phyloP scores from a whole-genome alignment of 2,329 filamentous ascomycete genomes.

The Apiospora marii region DNA sequence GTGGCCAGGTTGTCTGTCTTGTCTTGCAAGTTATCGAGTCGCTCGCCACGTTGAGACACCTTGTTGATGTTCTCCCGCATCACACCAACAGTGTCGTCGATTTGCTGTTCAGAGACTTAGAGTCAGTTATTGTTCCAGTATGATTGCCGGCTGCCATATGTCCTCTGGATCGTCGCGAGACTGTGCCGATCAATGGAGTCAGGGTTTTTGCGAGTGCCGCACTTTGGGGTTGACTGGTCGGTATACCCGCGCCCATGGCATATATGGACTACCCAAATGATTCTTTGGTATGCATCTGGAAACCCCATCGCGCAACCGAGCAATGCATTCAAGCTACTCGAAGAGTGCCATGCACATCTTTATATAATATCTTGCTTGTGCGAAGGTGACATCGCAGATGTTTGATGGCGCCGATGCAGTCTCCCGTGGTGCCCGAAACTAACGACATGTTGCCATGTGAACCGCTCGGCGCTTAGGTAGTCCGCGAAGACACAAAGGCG shows the following conservation, averaged over 20 bases:
- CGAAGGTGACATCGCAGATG: conserved; percentile 10
- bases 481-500: conserved; percentile 24
- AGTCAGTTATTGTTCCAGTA: conserved; percentile 26
- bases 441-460: conserved; percentile 7
- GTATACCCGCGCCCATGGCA: background rate
- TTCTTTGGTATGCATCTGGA: background rate
- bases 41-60: conserved; percentile 84
- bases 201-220: background rate
- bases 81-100: conserved; percentile 91
- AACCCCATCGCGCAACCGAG: background rate
- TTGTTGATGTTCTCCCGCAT: conserved; percentile 99
- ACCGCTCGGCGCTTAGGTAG: conserved; percentile 23
- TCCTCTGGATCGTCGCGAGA: background rate
- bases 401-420: background rate
- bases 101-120: conserved; percentile 73
- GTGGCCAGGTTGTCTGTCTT: conserved; percentile 87
- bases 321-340: background rate
- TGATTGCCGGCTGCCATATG: conserved; percentile 14
- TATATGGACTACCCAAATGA: background rate
- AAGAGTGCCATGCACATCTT: background rate
- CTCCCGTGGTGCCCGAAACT: background rate
- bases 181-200: background rate
- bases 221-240: background rate
- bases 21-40: conserved; percentile 46
- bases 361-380: background rate